Percentiles rank a stretch among this genome's conserved stretches.
These are phyloP conservation scores for Russula sp. DNA, from an alignment of 768 basidiomycete genomes.

Conservation along the genomic window DNA sequence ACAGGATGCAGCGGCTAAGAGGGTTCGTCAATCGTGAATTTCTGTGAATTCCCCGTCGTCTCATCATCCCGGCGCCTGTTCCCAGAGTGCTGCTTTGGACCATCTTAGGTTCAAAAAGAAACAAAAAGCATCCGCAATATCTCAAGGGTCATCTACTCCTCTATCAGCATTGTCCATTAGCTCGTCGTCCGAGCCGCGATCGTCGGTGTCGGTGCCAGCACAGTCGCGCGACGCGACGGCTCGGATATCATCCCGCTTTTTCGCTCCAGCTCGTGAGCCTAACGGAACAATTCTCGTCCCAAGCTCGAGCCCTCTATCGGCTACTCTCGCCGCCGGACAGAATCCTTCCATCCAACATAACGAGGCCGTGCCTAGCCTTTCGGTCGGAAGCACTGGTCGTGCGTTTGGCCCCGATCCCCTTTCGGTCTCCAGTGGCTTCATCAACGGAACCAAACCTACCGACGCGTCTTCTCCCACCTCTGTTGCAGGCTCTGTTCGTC, in stretches of 20 bases:
- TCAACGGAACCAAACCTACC: slow-evolving; percentile 30
- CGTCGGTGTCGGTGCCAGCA: slow-evolving; percentile 39
- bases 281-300: slow-evolving; percentile 64
- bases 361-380: slow-evolving; percentile 36
- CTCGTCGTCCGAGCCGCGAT: slow-evolving; percentile 24
- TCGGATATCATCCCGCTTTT: slow-evolving; percentile 48
- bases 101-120: slow-evolving; percentile 45
- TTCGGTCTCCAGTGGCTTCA: slow-evolving; percentile 17
- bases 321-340: slow-evolving; percentile 36
- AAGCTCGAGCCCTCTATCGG: slow-evolving; percentile 58
- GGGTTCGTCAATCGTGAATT: slow-evolving; percentile 25
- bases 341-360: slow-evolving; percentile 38
- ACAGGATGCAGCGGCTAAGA: slow-evolving; percentile 20
- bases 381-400: slow-evolving; percentile 34
- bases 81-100: slow-evolving; percentile 41
- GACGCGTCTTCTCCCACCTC: slow-evolving; percentile 53
- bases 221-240: slow-evolving; percentile 75
- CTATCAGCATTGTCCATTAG: slow-evolving; percentile 25
- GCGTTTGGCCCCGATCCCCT: slow-evolving; percentile 11
- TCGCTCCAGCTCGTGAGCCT: slow-evolving; percentile 43
- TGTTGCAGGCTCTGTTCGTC: slow-evolving; percentile 35
- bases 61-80: slow-evolving; percentile 18
- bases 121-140: slow-evolving; percentile 26
- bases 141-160: slow-evolving; percentile 26
- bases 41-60: slow-evolving; percentile 26